These are phyloP conservation scores for Ophioceras dolichostomum DNA, from an alignment of 2,329 filamentous ascomycete species.

Conservation along the genomic window DNA sequence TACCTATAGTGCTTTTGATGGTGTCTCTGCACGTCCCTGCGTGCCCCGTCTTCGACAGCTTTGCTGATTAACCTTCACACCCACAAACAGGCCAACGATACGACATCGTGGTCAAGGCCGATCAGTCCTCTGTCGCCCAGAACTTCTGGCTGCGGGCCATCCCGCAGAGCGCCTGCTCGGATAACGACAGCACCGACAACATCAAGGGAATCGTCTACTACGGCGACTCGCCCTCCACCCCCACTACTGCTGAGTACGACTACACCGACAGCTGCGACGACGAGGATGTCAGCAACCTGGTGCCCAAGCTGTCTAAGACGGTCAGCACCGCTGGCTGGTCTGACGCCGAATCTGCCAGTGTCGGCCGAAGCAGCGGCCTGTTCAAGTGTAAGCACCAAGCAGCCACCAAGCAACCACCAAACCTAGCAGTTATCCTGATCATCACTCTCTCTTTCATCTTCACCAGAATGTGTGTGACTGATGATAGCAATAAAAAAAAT, in stretches of 20 bases:
- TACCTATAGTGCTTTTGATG: too few relatives aligned
- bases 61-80: too few relatives aligned
- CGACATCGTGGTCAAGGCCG: slow-evolving; percentile 24
- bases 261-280: slow-evolving; percentile 2
- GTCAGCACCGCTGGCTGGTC: background rate
- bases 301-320: background rate
- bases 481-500: background rate
- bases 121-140: slow-evolving; percentile 8
- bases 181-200: background rate
- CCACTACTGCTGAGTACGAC: background rate
- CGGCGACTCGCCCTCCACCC: slow-evolving; percentile 9
- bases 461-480: background rate
- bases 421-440: too few relatives aligned
- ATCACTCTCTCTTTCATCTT: too few relatives aligned
- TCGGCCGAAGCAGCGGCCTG: background rate
- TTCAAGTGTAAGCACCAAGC: slow-evolving; percentile 1
- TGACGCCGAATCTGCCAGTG: background rate
- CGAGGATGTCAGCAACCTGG: background rate
- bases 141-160: slow-evolving; percentile 16
- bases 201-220: slow-evolving; percentile 10
- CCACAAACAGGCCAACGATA: too few relatives aligned
- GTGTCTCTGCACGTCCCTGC: too few relatives aligned
- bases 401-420: too few relatives aligned
- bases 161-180: slow-evolving; percentile 1
- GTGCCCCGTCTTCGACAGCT: too few relatives aligned